Evolutionary conservation across 2,329 filamentous ascomycete genomes (phyloP).

Genomic region (Myriangium duriaei): DNA sequence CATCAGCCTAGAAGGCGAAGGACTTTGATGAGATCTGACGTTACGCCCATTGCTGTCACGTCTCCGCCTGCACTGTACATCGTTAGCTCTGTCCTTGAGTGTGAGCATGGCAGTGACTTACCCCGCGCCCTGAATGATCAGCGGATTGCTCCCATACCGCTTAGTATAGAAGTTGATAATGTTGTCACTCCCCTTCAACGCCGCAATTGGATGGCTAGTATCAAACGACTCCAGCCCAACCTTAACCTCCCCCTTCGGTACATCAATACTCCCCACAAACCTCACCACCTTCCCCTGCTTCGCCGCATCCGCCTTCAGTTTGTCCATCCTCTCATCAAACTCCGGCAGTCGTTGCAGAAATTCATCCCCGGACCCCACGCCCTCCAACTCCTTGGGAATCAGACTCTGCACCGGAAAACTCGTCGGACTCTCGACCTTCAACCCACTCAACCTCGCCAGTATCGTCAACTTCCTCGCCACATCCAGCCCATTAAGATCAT

Average conservation of each 20-base stretch:
- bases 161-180: constrained; percentile 98
- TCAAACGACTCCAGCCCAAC: constrained; percentile 81
- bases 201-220: constrained; percentile 78
- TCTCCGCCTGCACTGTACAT: constrained; percentile 61
- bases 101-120: constrained; percentile 15
- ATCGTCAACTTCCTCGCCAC: constrained; percentile 96
- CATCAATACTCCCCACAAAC: constrained; percentile 88
- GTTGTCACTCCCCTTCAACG: constrained; percentile 93
- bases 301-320: constrained; percentile 72
- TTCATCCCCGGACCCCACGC: constrained; percentile 63
- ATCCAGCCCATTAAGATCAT: constrained; percentile 77
- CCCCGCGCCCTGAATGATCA: constrained; percentile 90
- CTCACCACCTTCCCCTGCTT: constrained; percentile 82
- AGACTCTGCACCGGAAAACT: constrained; percentile 89
- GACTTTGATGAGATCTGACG: constrained; percentile 84
- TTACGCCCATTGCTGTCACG: constrained; percentile 95
- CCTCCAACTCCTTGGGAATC: constrained; percentile 78
- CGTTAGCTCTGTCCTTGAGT: constrained; percentile 3
- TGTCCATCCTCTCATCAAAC: constrained; percentile 84
- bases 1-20: constrained; percentile 49
- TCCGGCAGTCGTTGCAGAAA: constrained; percentile 70
- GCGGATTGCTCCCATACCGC: constrained; percentile 77
- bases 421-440: constrained; percentile 70
- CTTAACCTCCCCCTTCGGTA: constrained; percentile 68
- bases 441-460: constrained; percentile 69